A percentile compares a stretch with the other conserved stretches of the same genome.
phyloP scores from a whole-genome alignment of 176 grass and related monocot genomes.

The Hsuehochloa calcarea region DNA sequence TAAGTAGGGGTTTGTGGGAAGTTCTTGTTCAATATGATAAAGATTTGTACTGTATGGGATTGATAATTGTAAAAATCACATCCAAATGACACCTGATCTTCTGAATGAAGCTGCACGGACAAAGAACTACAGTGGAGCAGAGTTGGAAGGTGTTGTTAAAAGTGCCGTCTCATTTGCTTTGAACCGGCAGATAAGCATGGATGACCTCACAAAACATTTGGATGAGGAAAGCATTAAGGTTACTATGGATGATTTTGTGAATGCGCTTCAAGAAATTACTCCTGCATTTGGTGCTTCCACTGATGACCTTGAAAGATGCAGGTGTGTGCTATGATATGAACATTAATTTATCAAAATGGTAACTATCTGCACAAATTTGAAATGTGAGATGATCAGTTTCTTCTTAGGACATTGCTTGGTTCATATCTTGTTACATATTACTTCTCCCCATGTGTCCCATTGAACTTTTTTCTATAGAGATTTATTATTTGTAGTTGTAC shows the following conservation, averaged over 20 bases:
- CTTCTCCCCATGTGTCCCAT: not conserved
- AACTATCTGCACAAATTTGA: not conserved
- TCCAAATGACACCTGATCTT: constrained; percentile 25
- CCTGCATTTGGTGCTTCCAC: constrained; percentile 95
- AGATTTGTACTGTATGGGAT: constrained; percentile 6
- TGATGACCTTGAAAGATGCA: constrained; percentile 96
- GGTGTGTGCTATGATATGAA: constrained; percentile 44
- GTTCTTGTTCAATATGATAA: constrained; percentile 7
- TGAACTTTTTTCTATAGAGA: not conserved
- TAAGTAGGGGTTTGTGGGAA: constrained; percentile 18
- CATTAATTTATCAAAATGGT: constrained; percentile 18
- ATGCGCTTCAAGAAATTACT: constrained; percentile 85
- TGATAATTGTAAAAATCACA: constrained; percentile 8
- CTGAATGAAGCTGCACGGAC: constrained; percentile 83
- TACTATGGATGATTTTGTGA: constrained; percentile 96
- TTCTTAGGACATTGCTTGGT: constrained; percentile 5
- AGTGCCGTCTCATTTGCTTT: constrained; percentile 92
- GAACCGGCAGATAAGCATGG: constrained; percentile 91
- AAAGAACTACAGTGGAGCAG: constrained; percentile 97
- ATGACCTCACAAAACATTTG: constrained; percentile 83
- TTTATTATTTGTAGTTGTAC: not conserved
- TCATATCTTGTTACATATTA: not conserved
- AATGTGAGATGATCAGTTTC: constrained; percentile 18
- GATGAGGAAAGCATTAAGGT: constrained; percentile 97
- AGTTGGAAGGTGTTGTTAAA: constrained; percentile 97